Conservation (phyloP, 805 yeast genomes). For the Scheffersomyces lignosus region DNA sequence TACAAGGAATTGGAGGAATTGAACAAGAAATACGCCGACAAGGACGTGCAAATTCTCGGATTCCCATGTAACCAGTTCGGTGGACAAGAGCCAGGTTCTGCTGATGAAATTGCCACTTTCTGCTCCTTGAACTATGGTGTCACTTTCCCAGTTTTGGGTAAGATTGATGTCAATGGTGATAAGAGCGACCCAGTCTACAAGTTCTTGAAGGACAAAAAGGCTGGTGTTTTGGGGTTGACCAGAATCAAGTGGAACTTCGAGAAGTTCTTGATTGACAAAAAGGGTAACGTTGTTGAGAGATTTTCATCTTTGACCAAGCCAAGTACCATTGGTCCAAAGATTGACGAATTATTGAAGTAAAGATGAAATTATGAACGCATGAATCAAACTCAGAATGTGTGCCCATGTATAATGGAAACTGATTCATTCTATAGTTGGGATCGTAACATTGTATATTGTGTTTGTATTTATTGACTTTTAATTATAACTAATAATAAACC, state of each 20-base stretch:
- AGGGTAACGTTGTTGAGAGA: conserved; percentile 47
- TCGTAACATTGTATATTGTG: no score
- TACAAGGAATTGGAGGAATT: conserved; percentile 39
- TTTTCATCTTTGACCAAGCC: conserved; percentile 66
- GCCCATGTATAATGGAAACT: no score
- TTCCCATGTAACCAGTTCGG: conserved; percentile 49
- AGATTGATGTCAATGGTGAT: conserved; percentile 87
- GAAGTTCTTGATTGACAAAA: conserved; percentile 41
- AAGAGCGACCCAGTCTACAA: conserved; percentile 77
- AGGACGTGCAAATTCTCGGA: conserved; percentile 39
- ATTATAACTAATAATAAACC: no score
- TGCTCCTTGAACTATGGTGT: conserved; percentile 87
- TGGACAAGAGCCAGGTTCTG: conserved; percentile 41
- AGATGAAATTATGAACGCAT: not conserved
- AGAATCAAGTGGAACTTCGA: conserved; percentile 48
- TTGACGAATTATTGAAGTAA: conserved; percentile 54
- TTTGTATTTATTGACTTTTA: no score
- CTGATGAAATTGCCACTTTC: conserved; percentile 65
- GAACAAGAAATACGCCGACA: conserved; percentile 38
- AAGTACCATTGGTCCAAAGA: conserved; percentile 29
- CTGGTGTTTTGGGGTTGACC: conserved; percentile 46
- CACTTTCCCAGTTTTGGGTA: conserved; percentile 82
- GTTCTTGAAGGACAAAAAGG: conserved; percentile 63
- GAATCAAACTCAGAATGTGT: no score
- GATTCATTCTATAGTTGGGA: no score